Base-by-base conservation (phyloP, 352 stramenopile genomes). In the Phytophthora lateralis region DNA sequence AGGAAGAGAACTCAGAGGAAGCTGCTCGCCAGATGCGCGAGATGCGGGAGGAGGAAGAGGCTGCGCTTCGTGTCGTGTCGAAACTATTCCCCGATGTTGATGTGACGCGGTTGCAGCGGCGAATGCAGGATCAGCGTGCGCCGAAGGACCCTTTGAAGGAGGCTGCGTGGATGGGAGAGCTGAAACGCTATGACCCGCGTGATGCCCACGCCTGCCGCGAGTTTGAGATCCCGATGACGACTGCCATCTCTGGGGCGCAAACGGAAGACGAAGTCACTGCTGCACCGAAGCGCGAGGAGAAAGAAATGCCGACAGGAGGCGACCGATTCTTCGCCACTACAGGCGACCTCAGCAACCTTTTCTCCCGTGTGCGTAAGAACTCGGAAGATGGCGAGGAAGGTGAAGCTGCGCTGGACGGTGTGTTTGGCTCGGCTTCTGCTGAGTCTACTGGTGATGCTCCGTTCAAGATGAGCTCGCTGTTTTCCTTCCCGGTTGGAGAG, bases 401-500 rank as follows among this genome's bases (percentile, higher is more conserved):
- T 10, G 85, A 94, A 64, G 82, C 85, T 21, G 85, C 85, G 2
- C 61, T 94, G 6, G 85, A 94, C 64, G 85, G 85, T 29, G 75
- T 94, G 11, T 80, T 88, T 69, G 52, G 69, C 2, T 69, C 48
- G 3, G 41, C 62, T 30, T 45, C 60, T 38, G 27, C 35, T 21
- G 55, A 56, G 14, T 52, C 24, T 4, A 29, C 17, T n/a, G 39
- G 14, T 4, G 63, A 61, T 4, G 48, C 53, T 26, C 60, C 73
- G 4, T 94, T 94, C 59, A 88, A 89, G 55, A 66, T 94, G 20
- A 89, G 80, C 24, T 85, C 82, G 26, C 64, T 94, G 35, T 94
- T 94, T 51, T 76, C 78, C 5, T 80, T 85, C 18, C 71, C 76
- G 2, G 74, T 85, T 48, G 78, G 73, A 24, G 77, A 79, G 2